Conservation (phyloP, 2,329 filamentous ascomycete genomes). For the Colletotrichum eleusines region DNA sequence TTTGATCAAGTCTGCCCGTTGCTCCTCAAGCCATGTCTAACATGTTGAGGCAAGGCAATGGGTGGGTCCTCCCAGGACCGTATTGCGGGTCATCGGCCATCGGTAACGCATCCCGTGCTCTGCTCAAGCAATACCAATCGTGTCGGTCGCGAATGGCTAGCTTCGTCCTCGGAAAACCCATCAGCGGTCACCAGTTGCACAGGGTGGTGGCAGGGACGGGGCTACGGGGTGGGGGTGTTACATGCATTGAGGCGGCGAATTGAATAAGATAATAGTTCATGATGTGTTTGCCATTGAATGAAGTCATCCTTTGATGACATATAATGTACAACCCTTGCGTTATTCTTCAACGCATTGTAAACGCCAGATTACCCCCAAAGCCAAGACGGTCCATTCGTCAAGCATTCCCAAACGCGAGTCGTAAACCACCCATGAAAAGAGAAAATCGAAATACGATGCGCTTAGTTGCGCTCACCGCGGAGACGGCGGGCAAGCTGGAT, state of each 20-base stretch:
- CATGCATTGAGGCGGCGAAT: no score
- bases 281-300: slow-evolving; percentile 52
- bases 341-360: slow-evolving; percentile 55
- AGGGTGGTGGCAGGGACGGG: no score
- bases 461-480: slow-evolving; percentile 91
- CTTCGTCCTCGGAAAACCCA: no score
- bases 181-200: no score
- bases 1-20: neutral
- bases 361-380: slow-evolving; percentile 60
- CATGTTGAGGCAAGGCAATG: neutral
- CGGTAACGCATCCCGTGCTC: no score
- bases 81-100: no score
- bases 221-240: no score
- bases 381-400: slow-evolving; percentile 52
- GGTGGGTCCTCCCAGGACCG: neutral
- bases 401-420: slow-evolving; percentile 56
- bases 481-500: slow-evolving; percentile 97
- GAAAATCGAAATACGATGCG: slow-evolving; percentile 45
- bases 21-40: neutral
- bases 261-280: slow-evolving; percentile 43
- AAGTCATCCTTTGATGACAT: slow-evolving; percentile 52
- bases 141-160: no score
- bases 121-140: no score
- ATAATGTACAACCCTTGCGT: slow-evolving; percentile 60
- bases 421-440: slow-evolving; percentile 53